Conservation (phyloP, 2,329 filamentous ascomycete species). For the Paradendryphiella salina region DNA sequence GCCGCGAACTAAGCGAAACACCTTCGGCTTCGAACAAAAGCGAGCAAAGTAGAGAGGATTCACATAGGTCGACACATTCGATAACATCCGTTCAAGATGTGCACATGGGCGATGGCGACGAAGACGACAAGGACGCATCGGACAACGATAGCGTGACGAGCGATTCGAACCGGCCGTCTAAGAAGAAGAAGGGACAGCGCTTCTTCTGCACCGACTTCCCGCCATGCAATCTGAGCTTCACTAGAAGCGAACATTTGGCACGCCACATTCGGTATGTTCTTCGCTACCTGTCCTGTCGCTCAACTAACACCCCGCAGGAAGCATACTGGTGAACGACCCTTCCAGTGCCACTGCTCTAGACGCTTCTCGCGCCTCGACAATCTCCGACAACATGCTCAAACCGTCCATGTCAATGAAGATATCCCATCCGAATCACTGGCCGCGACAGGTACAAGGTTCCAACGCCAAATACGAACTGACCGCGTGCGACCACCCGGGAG, state of each 20-base stretch:
- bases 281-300: constrained; percentile 1
- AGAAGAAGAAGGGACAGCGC: constrained; percentile 95
- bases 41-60: constrained; percentile 58
- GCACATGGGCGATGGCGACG: constrained; percentile 74
- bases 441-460: constrained; percentile 87
- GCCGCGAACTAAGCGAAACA: constrained; percentile 50
- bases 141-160: constrained; percentile 56
- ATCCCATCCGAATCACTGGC: constrained; percentile 93
- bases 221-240: constrained; percentile 92
- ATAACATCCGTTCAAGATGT: constrained; percentile 68
- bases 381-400: constrained; percentile 93
- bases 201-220: constrained; percentile 97
- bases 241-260: constrained; percentile 90
- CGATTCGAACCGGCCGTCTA: constrained; percentile 72
- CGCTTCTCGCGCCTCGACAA: constrained; percentile 95
- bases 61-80: constrained; percentile 65
- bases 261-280: constrained; percentile 79
- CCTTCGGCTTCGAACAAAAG: constrained; percentile 41
- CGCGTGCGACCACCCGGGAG: constrained; percentile 73
- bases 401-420: constrained; percentile 95
- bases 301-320: constrained; percentile 63
- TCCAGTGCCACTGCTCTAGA: constrained; percentile 92
- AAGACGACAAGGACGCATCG: constrained; percentile 60
- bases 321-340: constrained; percentile 95
- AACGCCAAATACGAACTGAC: constrained; percentile 88